Base-by-base conservation (phyloP, 768 basidiomycete genomes). In the Ramaria rubella region DNA sequence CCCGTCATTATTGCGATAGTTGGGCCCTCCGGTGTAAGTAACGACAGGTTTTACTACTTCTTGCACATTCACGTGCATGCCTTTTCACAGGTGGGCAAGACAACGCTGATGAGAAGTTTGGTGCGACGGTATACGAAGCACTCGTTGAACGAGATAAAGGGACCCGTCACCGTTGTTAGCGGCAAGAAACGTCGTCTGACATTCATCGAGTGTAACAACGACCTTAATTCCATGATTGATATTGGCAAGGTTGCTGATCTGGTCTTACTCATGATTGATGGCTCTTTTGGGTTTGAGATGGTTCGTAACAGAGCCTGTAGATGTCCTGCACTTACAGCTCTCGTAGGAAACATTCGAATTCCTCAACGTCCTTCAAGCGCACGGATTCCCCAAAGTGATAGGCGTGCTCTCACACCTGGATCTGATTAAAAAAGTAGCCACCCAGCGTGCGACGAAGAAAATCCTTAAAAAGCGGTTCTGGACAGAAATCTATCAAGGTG, bases 401-500 rank as follows among this genome's bases (percentile, higher is more conserved):
- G 95, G 96, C 55, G 72, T 99, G 57, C 87, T 99, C 46, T 87
- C 93, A 46, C 96, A 99, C 70, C 84, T 98, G 40, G 96, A 98
- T 71, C 86, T 99, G 61, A 89, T 99, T 62, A 96, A 96, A 77
- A 94, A 93, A 67, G 80, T 87, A 5, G 78, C 88, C 0, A 85
- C 85, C 3, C 83, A 98, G 38, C 87, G 86, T 57, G 82, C 83
- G 49, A 93, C 92, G 52, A 99, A 98, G 75, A 96, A 96, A 65
- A 74, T 85, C 0, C 81, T 99, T 36, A 99, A 99, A 72, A 96
- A 92, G 67, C 90, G 96, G 9, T 99, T 99, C 75, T 99, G 96
- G 96, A 92, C 94, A 0, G 96, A 99, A 71, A 98, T 99, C 12
- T 98, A 98, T 69, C 90, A 94, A 64, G 96, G 96, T 49, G 95